A percentile compares a stretch with the other conserved stretches of the same genome.
These are phyloP conservation scores for Penicillium odoratum DNA, from an alignment of 495 filamentous ascomycete species.

Conservation along the genomic window DNA sequence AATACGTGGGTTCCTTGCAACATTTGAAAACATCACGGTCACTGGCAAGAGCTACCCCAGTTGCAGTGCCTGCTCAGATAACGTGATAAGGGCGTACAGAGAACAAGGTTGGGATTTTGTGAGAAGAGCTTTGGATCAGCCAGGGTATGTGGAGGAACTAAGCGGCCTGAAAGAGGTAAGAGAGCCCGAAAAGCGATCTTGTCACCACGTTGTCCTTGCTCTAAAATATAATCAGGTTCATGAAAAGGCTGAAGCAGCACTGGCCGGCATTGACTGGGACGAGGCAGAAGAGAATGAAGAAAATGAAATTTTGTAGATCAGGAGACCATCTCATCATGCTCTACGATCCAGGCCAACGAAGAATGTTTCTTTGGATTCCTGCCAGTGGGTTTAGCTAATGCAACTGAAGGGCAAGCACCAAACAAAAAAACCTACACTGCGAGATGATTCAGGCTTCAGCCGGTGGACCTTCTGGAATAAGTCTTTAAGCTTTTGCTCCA, in stretches of 20 bases:
- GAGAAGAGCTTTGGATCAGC: conserved; percentile 77
- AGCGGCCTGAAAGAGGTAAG: conserved; percentile 85
- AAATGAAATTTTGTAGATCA: conserved; percentile 28
- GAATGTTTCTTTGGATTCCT: conserved; percentile 91
- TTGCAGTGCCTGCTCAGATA: conserved; percentile 88
- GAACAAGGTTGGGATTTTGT: conserved; percentile 85
- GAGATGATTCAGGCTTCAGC: conserved; percentile 87
- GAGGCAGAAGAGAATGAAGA: conserved; percentile 54
- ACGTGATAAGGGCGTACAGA: conserved; percentile 69
- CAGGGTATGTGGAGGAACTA: conserved; percentile 84
- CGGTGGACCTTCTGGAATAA: conserved; percentile 77
- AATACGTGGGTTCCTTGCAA: conserved; percentile 87
- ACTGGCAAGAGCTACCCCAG: conserved; percentile 81
- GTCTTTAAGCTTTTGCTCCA: conserved; percentile 69
- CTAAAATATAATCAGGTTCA: conserved; percentile 56
- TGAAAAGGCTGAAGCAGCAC: conserved; percentile 69
- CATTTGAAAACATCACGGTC: conserved; percentile 79
- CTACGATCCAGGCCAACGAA: conserved; percentile 73
- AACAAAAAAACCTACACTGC: conserved; percentile 60
- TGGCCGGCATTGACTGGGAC: conserved; percentile 61
- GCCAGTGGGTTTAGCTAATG: conserved; percentile 6
- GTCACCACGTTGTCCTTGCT: not conserved
- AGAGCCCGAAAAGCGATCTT: not conserved
- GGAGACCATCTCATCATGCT: conserved; percentile 6
- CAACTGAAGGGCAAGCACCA: not conserved